phyloP scores from a whole-genome alignment of 441 rosid genomes.

The Bocquillonia castaneifolia region DNA sequence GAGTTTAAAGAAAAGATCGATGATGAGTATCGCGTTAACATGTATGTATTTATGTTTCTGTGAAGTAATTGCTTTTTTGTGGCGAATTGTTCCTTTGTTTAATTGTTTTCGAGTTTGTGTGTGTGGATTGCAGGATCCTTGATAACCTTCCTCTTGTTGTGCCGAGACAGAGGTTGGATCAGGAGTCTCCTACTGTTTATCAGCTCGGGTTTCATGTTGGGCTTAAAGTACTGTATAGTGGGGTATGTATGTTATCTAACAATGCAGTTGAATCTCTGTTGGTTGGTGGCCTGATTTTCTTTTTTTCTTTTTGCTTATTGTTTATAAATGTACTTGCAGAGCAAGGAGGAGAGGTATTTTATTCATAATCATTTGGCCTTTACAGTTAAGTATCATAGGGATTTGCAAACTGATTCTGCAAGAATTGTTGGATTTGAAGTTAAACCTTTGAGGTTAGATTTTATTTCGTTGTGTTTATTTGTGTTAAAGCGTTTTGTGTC shows the following conservation, averaged over 20 bases:
- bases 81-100: neutral
- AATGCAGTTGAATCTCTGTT: slow-evolving; percentile 2
- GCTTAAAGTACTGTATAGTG: slow-evolving; percentile 64
- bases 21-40: slow-evolving; percentile 85
- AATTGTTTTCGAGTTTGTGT: slow-evolving; percentile 14
- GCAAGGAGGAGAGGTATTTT: slow-evolving; percentile 73
- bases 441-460: slow-evolving; percentile 71
- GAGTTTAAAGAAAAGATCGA: slow-evolving; percentile 75
- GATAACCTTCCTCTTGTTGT: slow-evolving; percentile 94
- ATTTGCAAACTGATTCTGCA: slow-evolving; percentile 49
- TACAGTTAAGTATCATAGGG: slow-evolving; percentile 71
- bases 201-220: slow-evolving; percentile 87
- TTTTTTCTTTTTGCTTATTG: slow-evolving; percentile 13
- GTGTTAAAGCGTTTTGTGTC: neutral
- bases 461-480: neutral
- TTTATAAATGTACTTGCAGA: slow-evolving; percentile 37
- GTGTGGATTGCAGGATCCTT: slow-evolving; percentile 62
- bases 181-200: slow-evolving; percentile 50
- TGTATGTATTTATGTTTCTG: slow-evolving; percentile 42
- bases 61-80: neutral
- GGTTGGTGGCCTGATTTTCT: neutral
- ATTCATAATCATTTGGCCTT: slow-evolving; percentile 80
- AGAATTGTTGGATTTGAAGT: slow-evolving; percentile 95
- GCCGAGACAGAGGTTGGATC: slow-evolving; percentile 57
- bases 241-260: slow-evolving; percentile 41